Conservation (phyloP, 2,329 filamentous ascomycete genomes). For the Stylonectria norvegica region DNA sequence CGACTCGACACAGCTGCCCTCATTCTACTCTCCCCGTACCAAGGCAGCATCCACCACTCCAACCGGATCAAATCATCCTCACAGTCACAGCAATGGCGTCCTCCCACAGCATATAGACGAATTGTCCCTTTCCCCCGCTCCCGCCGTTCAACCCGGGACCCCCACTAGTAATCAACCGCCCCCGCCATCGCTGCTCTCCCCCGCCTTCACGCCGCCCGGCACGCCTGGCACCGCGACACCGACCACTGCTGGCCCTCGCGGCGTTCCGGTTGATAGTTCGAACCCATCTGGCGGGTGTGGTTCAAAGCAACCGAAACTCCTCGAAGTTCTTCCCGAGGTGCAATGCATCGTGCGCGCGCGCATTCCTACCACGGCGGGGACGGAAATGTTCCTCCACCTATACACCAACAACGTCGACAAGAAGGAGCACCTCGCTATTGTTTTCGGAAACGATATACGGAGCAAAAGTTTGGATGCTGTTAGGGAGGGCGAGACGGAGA, state of each 20-base stretch:
- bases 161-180: conserved; percentile 31
- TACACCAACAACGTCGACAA: conserved; percentile 91
- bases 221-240: conserved; percentile 60
- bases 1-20: conserved; percentile 39
- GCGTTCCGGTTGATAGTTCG: conserved; percentile 59
- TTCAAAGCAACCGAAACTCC: conserved; percentile 64
- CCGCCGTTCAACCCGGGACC: conserved; percentile 12
- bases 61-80: conserved; percentile 11
- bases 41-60: conserved; percentile 24
- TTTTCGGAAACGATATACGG: conserved; percentile 86
- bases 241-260: conserved; percentile 41
- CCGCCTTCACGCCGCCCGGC: conserved; percentile 72
- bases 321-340: conserved; percentile 77
- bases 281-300: conserved; percentile 57
- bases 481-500: conserved; percentile 74
- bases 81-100: conserved; percentile 13
- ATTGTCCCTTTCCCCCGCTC: conserved; percentile 34
- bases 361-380: conserved; percentile 86
- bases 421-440: conserved; percentile 96
- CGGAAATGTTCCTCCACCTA: conserved; percentile 95
- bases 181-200: conserved; percentile 75
- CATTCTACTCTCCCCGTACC: conserved; percentile 46
- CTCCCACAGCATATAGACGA: conserved; percentile 31
- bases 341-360: conserved; percentile 90
- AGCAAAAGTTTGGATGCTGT: conserved; percentile 67